A percentile compares a stretch with the other conserved stretches of the same genome.
Conservation (phyloP, 345 rosid genomes). For the Excoecaria agallocha region DNA sequence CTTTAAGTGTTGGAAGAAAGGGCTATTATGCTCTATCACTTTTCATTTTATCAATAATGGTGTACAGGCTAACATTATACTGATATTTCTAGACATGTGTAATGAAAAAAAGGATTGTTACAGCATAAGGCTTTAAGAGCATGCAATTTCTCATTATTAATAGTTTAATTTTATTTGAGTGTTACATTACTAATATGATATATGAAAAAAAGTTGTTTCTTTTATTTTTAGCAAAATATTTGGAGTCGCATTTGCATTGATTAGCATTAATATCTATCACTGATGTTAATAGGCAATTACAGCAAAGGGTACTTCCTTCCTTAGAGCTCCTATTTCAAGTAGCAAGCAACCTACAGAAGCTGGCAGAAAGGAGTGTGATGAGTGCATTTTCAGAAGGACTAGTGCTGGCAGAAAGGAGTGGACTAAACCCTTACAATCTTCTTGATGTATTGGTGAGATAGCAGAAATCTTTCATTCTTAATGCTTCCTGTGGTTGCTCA, state of each 20-base stretch:
- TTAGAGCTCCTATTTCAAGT: slow-evolving; percentile 96
- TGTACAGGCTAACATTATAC: no score
- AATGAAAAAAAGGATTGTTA: no score
- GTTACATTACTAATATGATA: background rate
- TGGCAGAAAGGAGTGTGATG: slow-evolving; percentile 97
- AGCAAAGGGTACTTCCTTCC: slow-evolving; percentile 70
- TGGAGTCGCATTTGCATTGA: background rate
- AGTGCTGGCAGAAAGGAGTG: slow-evolving; percentile 74
- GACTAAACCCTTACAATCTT: slow-evolving; percentile 65
- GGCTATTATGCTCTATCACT: background rate
- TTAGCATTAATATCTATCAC: background rate
- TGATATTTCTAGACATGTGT: no score
- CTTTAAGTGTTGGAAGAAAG: background rate
- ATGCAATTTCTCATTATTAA: background rate
- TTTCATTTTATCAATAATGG: no score
- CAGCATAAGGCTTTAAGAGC: no score
- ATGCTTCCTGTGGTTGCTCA: no score
- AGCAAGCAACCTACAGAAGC: slow-evolving; percentile 97
- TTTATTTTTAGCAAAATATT: background rate
- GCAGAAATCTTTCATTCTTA: background rate
- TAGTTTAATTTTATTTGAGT: background rate
- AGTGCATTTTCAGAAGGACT: slow-evolving; percentile 91
- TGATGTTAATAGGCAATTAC: slow-evolving; percentile 56
- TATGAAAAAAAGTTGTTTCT: no score
- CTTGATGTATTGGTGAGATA: slow-evolving; percentile 72